Evolutionary conservation across 2,329 filamentous ascomycete species (phyloP), one percentile per base, ranked within the genome.

Genomic region (Ceratocystis variospora): DNA sequence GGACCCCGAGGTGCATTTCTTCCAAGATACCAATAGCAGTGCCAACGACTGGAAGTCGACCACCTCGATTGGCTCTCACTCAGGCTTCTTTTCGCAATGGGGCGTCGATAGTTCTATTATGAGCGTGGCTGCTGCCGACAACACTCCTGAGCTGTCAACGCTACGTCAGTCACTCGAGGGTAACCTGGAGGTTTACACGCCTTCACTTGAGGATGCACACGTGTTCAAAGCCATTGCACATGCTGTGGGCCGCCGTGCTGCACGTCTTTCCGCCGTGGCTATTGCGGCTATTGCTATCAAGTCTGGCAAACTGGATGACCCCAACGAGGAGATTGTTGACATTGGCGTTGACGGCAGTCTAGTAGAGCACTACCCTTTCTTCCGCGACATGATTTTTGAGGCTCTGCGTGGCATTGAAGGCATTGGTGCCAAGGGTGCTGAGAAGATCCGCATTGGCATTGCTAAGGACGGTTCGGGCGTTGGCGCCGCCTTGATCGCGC

Each of bases 381-480:
- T 96, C 77, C 86, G 94, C 70, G 87, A 88, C 66, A 88, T 94
- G 79, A 88, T 97, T 69, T 84, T 92, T 69, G 89, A 96, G 73
- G 89, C 89, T 5, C 80, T 97, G 68, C 79, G 85, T 62, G 85
- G 84, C 66, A 85, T 96, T 64, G 82, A 90, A 17, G 85, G 87
- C 68, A 88, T 97, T 71, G 93, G 93, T 3, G 77, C 80, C 59
- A 79, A 82, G 67, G 91, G 92, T 10, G 91, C 95, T 70, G 87
- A 89, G 77, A 89, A 86, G 76, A 89, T 99, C 70, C 83, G 90
- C 67, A 96, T 99, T 72, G 94, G 93, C 25, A 94, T 97, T 72
- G 94, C 94, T 69, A 96, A 96, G 80, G 94, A 99, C 74, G 94
- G 94, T 61, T 94, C 89, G 70, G 94, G 90, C 69, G 89, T 96